These are phyloP conservation scores for Plasmodium falciparum DNA, from an alignment of 169 alveolate species.

Conservation along the genomic window DNA sequence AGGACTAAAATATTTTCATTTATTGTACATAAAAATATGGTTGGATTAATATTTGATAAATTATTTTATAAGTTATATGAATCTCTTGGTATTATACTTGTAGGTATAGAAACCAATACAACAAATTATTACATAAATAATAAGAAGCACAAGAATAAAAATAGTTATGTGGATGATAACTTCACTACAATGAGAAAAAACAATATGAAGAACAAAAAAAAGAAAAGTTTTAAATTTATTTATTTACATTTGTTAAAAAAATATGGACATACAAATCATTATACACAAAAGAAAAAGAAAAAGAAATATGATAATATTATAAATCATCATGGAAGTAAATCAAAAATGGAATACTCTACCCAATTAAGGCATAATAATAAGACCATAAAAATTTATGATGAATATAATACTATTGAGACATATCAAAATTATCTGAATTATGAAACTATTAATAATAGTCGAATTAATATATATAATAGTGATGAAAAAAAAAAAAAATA, in stretches of 20 bases:
- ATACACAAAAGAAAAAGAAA: neutral
- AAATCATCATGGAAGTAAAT: too few relatives aligned
- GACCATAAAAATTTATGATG: too few relatives aligned
- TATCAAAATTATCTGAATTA: too few relatives aligned
- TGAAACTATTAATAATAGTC: too few relatives aligned
- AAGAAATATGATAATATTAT: neutral
- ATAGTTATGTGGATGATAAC: neutral
- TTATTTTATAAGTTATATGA: constrained; percentile 51
- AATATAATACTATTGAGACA: too few relatives aligned
- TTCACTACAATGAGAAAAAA: constrained; percentile 15
- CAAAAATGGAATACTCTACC: too few relatives aligned
- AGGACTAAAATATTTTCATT: constrained; percentile 62
- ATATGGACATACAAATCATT: constrained; percentile 21
- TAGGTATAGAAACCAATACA: constrained; percentile 55
- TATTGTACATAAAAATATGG: constrained; percentile 56
- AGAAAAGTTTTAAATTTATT: constrained; percentile 25
- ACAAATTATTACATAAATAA: neutral
- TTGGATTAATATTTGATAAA: constrained; percentile 69
- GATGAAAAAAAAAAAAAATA: too few relatives aligned
- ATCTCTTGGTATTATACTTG: constrained; percentile 66
- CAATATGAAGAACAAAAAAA: neutral
- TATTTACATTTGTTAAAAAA: constrained; percentile 34
- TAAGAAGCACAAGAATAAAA: neutral
- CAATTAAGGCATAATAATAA: too few relatives aligned
- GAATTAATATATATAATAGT: too few relatives aligned